Conservation (phyloP, 192 early-diverging fungal species). For the Coemansia erecta region DNA sequence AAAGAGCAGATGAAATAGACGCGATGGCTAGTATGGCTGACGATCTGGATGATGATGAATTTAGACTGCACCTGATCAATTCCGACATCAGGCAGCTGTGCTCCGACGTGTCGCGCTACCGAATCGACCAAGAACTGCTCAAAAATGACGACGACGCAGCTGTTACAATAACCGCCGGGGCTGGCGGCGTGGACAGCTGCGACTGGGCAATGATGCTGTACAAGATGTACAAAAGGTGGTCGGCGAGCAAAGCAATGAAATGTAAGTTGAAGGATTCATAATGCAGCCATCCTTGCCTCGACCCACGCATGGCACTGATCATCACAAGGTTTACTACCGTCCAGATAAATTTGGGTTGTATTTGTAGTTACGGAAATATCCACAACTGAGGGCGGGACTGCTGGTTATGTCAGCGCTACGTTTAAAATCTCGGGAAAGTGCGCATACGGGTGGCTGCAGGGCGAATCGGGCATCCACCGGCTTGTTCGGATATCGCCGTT, state of each 20-base stretch:
- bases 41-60: conserved; percentile 11
- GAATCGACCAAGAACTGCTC: conserved; percentile 42
- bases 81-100: conserved; percentile 53
- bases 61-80: conserved; percentile 55
- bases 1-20: neutral
- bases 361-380: conserved; percentile 56
- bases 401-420: conserved; percentile 8
- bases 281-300: no score
- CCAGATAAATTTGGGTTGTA: conserved; percentile 28
- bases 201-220: conserved; percentile 64
- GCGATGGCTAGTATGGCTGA: conserved; percentile 6
- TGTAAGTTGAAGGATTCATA: conserved; percentile 23
- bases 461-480: conserved; percentile 69
- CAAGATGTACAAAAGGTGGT: conserved; percentile 61
- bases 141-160: conserved; percentile 46
- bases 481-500: conserved; percentile 69
- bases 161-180: conserved; percentile 57
- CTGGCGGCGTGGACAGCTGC: conserved; percentile 59
- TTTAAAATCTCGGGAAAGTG: conserved; percentile 48
- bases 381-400: conserved; percentile 4
- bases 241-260: conserved; percentile 60
- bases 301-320: no score
- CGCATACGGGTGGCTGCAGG: conserved; percentile 63
- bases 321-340: no score
- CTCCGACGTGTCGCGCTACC: conserved; percentile 22